These are phyloP conservation scores for Metahyphopichia silvanorum DNA, from an alignment of 805 yeast species.

Conservation along the genomic window DNA sequence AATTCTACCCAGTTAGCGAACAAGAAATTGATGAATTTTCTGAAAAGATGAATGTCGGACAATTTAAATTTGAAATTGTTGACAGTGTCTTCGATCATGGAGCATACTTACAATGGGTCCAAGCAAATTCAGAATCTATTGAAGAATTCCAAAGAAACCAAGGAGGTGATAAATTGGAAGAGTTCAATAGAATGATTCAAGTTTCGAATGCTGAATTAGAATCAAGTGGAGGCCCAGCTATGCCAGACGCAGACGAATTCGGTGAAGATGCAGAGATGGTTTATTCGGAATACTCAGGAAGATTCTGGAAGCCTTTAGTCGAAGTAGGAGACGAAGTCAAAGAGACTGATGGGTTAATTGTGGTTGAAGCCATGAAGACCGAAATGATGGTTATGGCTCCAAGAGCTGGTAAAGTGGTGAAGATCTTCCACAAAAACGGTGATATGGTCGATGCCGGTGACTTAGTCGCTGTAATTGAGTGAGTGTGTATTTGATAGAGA, in stretches of 20 bases:
- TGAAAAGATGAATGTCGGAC: constrained; percentile 78
- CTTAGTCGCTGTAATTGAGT: constrained; percentile 76
- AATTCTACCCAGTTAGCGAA: constrained; percentile 89
- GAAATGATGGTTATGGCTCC: constrained; percentile 88
- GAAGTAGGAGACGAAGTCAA: constrained; percentile 71
- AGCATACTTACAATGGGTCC: constrained; percentile 75
- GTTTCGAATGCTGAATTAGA: constrained; percentile 73
- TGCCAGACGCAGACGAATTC: constrained; percentile 49
- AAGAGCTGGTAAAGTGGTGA: constrained; percentile 64
- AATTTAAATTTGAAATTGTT: constrained; percentile 68
- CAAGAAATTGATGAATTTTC: constrained; percentile 68
- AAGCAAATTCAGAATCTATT: constrained; percentile 69
- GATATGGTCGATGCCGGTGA: constrained; percentile 98
- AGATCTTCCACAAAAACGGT: constrained; percentile 78
- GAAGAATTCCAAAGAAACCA: constrained; percentile 63
- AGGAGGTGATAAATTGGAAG: constrained; percentile 79
- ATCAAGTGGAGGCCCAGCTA: constrained; percentile 45
- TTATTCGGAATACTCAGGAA: constrained; percentile 93
- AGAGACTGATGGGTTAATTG: constrained; percentile 76
- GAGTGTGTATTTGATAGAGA: too few relatives aligned
- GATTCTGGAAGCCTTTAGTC: constrained; percentile 92
- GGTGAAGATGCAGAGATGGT: constrained; percentile 80
- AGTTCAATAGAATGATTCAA: constrained; percentile 81
- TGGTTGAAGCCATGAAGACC: constrained; percentile 98
- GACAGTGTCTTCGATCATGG: constrained; percentile 82